Base-by-base conservation (phyloP, 1,284 basidiomycete species). In the Leccinum pseudoinsigne region DNA sequence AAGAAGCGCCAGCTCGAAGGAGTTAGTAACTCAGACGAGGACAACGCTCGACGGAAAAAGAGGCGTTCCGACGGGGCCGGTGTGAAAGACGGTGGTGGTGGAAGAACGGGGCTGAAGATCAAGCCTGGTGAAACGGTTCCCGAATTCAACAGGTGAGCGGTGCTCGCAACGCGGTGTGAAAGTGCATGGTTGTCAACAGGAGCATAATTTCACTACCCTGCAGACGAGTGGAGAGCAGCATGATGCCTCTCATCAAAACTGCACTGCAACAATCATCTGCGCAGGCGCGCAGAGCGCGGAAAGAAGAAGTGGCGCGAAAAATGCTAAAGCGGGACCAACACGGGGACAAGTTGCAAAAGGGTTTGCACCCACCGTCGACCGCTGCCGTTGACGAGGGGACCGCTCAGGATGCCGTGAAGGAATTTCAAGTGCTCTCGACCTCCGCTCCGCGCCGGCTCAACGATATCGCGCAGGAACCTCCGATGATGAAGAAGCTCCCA, bases 211-310 rank as follows among this genome's bases (percentile, higher is more conserved):
- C 58, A 59, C 42, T 54, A 28, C 59, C 47, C 55, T 47, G 11
- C 62, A 91, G 90, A 72, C 82, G 90, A 50, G 89, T 92, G 3
- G 90, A 92, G 69, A 82, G 83, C 59, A 83, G 83, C 64, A 85
- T 92, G 83, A 80, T 86, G 9, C 85, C 85, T 1, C 74, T 84
- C 11, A 82, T 92, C 54, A 83, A 81, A 60, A 76, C 82, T 31
- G 89, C 90, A 1, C 79, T 89, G 62, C 83, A 84, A 67, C 71
- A 80, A 2, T 88, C 89, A 2, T 81, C 84, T 18, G 79, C 83
- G 2, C 76, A 78, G 21, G 73, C 77, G 62, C 84, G 87, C 36
- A 82, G 77, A 68, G 77, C 76, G 12, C 76, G 74, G 62, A 84
- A 81, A 66, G 77, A 79, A 59, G 81, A 80, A 67, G 58, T 66